Evolutionary conservation across 495 filamentous ascomycete species (phyloP).

Genomic region (Polyplosphaeria fusca): DNA sequence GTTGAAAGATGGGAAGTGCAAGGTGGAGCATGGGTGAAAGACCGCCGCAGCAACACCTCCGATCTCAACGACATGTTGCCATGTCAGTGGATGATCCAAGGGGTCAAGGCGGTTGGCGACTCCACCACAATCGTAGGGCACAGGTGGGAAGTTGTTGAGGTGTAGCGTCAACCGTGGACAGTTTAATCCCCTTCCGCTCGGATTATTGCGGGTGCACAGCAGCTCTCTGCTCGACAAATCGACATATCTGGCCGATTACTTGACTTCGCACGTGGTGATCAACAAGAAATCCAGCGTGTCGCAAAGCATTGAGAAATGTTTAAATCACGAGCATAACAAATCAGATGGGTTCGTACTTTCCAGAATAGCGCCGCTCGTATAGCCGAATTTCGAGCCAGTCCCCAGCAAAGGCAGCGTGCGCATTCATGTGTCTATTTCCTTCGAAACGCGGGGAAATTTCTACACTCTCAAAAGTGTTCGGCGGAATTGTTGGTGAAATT

Average conservation of each 20-base stretch:
- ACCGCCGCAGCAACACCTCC: background rate
- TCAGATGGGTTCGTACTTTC: too few relatives aligned
- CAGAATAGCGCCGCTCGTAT: background rate
- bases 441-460: background rate
- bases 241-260: too few relatives aligned
- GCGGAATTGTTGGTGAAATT: background rate
- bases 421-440: background rate
- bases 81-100: constrained; percentile 1
- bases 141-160: background rate
- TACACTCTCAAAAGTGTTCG: background rate
- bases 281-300: too few relatives aligned
- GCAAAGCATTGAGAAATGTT: too few relatives aligned
- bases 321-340: too few relatives aligned
- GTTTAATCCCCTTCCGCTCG: too few relatives aligned
- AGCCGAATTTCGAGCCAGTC: constrained; percentile 1
- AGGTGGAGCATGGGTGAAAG: background rate
- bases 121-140: background rate
- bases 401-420: constrained; percentile 1
- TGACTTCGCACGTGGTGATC: too few relatives aligned
- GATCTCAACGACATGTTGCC: background rate
- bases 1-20: constrained; percentile 3
- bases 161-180: too few relatives aligned
- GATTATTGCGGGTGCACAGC: too few relatives aligned
- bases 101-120: background rate
- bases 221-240: too few relatives aligned